Evolutionary conservation across 2,329 filamentous ascomycete species (phyloP).

Genomic region (Talaromyces sp.): DNA sequence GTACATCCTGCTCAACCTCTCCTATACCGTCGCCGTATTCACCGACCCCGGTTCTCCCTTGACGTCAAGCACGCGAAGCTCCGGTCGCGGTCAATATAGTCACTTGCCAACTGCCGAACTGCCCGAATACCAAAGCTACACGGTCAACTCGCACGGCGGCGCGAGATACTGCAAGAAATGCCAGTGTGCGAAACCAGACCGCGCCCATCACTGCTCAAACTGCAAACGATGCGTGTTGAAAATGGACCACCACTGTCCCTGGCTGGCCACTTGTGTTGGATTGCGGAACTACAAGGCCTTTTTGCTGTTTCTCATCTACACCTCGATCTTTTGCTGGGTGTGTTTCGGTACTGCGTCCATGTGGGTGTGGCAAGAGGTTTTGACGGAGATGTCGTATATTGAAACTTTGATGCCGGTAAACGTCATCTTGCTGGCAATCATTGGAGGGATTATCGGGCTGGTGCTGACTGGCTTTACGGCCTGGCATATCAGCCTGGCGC

Average conservation of each 20-base stretch:
- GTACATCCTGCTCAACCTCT: conserved; percentile 77
- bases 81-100: conserved; percentile 55
- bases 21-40: conserved; percentile 89
- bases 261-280: conserved; percentile 93
- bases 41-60: conserved; percentile 73
- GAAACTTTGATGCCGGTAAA: conserved; percentile 83
- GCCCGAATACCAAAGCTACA: conserved; percentile 66
- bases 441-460: conserved; percentile 85
- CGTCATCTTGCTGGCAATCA: conserved; percentile 78
- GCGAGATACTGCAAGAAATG: conserved; percentile 96
- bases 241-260: conserved; percentile 99
- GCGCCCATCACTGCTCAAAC: conserved; percentile 93
- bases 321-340: conserved; percentile 77
- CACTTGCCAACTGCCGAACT: conserved; percentile 70
- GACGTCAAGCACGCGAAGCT: conserved; percentile 15
- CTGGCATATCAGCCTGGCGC: conserved; percentile 84
- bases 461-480: conserved; percentile 83
- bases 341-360: conserved; percentile 69
- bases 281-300: conserved; percentile 95
- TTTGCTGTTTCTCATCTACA: conserved; percentile 85
- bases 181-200: conserved; percentile 87
- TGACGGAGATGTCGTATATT: conserved; percentile 63
- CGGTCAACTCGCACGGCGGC: conserved; percentile 86
- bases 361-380: conserved; percentile 83
- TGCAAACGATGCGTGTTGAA: conserved; percentile 93